Conservation (phyloP, 352 stramenopile species). For the Phytopythium aichiense region DNA sequence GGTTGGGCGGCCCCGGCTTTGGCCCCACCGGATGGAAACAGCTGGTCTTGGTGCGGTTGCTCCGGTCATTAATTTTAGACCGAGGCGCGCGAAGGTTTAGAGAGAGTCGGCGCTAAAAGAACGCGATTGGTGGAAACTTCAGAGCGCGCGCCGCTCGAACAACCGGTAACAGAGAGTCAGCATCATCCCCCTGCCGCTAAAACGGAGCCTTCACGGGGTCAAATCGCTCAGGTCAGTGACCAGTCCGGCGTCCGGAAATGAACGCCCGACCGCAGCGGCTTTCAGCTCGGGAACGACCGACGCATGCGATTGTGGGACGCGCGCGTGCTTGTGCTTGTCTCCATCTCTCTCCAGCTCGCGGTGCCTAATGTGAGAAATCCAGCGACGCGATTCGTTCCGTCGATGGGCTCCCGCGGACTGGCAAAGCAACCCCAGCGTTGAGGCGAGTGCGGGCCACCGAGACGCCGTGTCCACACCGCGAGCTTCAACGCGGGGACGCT, state of each 20-base stretch:
- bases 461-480: background rate
- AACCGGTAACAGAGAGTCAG: background rate
- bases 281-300: too few relatives aligned
- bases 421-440: background rate
- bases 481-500: too few relatives aligned
- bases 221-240: too few relatives aligned
- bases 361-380: too few relatives aligned
- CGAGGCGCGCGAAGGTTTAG: background rate
- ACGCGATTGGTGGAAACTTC: background rate
- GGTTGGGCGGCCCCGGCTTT: background rate
- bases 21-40: background rate
- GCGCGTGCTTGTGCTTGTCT: too few relatives aligned
- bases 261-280: too few relatives aligned
- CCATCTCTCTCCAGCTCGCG: too few relatives aligned
- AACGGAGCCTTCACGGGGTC: background rate
- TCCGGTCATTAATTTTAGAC: background rate
- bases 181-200: background rate
- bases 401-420: background rate
- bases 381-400: background rate
- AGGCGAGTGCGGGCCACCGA: background rate
- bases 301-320: too few relatives aligned
- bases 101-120: background rate
- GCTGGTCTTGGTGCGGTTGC: slow-evolving; percentile 2
- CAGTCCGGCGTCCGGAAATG: background rate
- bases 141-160: background rate